These are phyloP conservation scores for Paxillus ammoniavirescens DNA, from an alignment of 768 basidiomycete genomes.

Conservation along the genomic window DNA sequence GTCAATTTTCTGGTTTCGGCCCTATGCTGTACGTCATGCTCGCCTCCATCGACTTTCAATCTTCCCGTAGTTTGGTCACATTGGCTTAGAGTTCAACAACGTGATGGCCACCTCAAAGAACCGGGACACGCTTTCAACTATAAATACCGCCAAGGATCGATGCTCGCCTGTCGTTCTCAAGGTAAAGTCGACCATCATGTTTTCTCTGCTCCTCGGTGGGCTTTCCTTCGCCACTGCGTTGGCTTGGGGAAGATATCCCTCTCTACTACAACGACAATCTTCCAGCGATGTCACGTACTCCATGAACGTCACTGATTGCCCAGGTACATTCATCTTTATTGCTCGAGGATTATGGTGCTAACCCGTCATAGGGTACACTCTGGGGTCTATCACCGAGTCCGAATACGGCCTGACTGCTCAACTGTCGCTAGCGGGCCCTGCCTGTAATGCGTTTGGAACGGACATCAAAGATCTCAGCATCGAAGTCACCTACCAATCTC, in stretches of 20 bases:
- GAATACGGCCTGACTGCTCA: constrained; percentile 52
- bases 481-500: constrained; percentile 63
- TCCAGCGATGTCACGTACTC: constrained; percentile 14
- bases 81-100: background rate
- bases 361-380: constrained; percentile 47
- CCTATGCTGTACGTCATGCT: background rate
- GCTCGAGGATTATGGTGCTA: background rate
- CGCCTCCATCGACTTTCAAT: background rate
- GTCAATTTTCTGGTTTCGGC: too few species aligned
- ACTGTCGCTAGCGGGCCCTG: constrained; percentile 49
- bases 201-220: constrained; percentile 9
- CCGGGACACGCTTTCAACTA: background rate
- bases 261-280: constrained; percentile 6
- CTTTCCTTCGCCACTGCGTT: constrained; percentile 3
- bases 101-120: background rate
- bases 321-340: constrained; percentile 18
- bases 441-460: constrained; percentile 65
- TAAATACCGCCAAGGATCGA: background rate
- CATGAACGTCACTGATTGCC: constrained; percentile 31
- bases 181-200: constrained; percentile 1
- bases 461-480: constrained; percentile 62
- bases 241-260: constrained; percentile 4
- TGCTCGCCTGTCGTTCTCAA: constrained; percentile 5
- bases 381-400: constrained; percentile 44
- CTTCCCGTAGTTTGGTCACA: background rate